Percentiles rank a stretch among this genome's conserved stretches.
Conservation (phyloP, 129 eudicot species). For the Tanacetum coccineum region DNA sequence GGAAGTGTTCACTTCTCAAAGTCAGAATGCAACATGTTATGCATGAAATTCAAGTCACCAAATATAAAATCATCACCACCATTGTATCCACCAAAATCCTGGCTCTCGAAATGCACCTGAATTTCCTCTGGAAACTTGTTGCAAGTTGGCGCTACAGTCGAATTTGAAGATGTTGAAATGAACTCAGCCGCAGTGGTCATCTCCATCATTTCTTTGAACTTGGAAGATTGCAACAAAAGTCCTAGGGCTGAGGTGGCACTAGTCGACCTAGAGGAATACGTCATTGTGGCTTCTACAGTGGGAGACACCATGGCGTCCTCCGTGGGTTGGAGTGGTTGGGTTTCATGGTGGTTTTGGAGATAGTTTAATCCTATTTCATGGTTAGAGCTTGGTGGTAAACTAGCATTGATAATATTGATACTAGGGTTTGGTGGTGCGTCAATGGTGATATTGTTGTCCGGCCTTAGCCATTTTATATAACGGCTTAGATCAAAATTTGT, state of each 20-base stretch:
- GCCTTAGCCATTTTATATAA: constrained; percentile 80
- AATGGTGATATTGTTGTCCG: constrained; percentile 31
- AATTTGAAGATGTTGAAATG: constrained; percentile 33
- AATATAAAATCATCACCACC: constrained; percentile 63
- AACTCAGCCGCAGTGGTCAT: constrained; percentile 66
- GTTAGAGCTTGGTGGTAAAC: constrained; percentile 24
- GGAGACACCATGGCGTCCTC: constrained; percentile 16
- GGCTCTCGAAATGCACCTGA: constrained; percentile 49
- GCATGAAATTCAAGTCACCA: constrained; percentile 57
- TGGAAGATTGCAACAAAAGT: constrained; percentile 70
- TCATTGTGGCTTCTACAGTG: constrained; percentile 4
- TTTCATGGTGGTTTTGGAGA: constrained; percentile 20
- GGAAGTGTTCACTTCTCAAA: constrained; percentile 31
- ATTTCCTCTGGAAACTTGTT: constrained; percentile 52
- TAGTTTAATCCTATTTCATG: constrained; percentile 28
- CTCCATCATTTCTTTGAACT: constrained; percentile 88
- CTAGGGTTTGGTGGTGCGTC: constrained; percentile 28
- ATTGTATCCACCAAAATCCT: constrained; percentile 36
- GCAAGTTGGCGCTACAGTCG: constrained; percentile 23
- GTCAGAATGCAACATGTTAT: constrained; percentile 56
- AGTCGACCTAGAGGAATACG: constrained; percentile 36
- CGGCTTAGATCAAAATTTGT: constrained; percentile 86
- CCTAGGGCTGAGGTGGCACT: constrained; percentile 84
- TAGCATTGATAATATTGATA: constrained; percentile 22
- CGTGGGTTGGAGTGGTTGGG: constrained; percentile 11